These are phyloP conservation scores for Cercophora samala DNA, from an alignment of 495 filamentous ascomycete species.

Conservation along the genomic window DNA sequence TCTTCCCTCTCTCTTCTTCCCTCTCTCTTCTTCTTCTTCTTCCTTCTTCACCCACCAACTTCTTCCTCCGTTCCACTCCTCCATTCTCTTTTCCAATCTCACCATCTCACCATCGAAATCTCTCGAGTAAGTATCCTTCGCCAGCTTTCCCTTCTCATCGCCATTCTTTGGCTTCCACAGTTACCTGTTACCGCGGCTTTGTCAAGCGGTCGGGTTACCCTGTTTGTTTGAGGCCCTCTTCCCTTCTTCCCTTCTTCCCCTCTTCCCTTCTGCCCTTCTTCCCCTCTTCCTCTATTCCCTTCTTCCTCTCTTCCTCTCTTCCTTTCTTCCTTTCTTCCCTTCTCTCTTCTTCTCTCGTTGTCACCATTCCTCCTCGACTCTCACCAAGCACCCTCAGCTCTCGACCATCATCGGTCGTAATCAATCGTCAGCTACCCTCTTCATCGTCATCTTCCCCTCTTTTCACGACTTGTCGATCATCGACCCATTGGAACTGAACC, in stretches of 20 bases:
- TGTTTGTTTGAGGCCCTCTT: neutral
- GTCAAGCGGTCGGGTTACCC: neutral
- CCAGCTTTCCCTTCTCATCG: neutral
- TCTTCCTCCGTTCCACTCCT: conserved; percentile 3
- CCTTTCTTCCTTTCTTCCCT: neutral
- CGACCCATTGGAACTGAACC: neutral
- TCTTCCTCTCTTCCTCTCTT: neutral
- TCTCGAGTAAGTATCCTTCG: neutral
- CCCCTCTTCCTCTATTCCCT: neutral
- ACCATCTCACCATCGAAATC: neutral
- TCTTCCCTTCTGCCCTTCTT: neutral
- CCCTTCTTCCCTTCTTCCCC: neutral
- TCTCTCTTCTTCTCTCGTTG: neutral
- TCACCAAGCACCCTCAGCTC: no score
- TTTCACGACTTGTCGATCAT: neutral
- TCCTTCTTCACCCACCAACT: neutral
- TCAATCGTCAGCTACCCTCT: neutral
- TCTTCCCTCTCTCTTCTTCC: neutral
- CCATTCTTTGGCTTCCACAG: neutral
- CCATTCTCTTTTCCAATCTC: neutral
- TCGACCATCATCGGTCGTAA: neutral
- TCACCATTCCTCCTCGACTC: neutral
- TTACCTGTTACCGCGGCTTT: no score
- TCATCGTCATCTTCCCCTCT: neutral
- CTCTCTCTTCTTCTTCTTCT: neutral